phyloP scores from a whole-genome alignment of 2,329 filamentous ascomycete genomes.

The Fusarium decemcellulare region DNA sequence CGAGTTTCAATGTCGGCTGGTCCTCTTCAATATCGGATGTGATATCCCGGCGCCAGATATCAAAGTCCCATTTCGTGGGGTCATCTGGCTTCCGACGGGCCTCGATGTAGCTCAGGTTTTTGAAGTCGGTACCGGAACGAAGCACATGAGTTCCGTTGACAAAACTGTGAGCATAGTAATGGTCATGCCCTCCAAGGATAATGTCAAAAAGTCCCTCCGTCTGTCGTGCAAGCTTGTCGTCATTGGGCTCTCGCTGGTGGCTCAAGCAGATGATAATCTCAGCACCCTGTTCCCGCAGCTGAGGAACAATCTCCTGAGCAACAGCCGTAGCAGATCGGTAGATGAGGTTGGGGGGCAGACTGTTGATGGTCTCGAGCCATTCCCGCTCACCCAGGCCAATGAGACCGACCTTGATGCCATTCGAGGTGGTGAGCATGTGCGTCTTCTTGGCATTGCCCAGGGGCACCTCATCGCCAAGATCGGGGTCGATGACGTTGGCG shows the following conservation, averaged over 20 bases:
- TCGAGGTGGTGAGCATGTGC: conserved; percentile 82
- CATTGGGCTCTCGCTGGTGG: conserved; percentile 90
- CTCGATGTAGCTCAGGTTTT: conserved; percentile 91
- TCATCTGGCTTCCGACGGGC: conserved; percentile 69
- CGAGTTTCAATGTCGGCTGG: conserved; percentile 70
- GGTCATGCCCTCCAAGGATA: conserved; percentile 90
- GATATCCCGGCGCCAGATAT: conserved; percentile 82
- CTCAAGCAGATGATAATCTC: conserved; percentile 88
- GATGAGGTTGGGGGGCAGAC: conserved; percentile 83
- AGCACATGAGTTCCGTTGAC: conserved; percentile 87
- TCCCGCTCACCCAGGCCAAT: conserved; percentile 90
- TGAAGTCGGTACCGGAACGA: conserved; percentile 92
- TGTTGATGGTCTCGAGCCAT: conserved; percentile 92
- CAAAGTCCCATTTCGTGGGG: conserved; percentile 78
- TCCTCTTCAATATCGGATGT: conserved; percentile 77
- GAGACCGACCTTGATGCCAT: conserved; percentile 88
- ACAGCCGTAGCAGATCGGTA: conserved; percentile 85
- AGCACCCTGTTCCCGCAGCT: conserved; percentile 81
- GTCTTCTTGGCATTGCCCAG: conserved; percentile 84
- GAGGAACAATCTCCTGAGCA: conserved; percentile 81
- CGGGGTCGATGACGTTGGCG: conserved; percentile 89
- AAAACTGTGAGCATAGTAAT: conserved; percentile 85
- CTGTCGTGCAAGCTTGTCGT: conserved; percentile 85
- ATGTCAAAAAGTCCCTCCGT: conserved; percentile 84
- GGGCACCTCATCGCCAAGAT: conserved; percentile 80